A percentile compares a stretch with the other conserved stretches of the same genome.
These are phyloP conservation scores for Lentinus tigrinus DNA, from an alignment of 768 basidiomycete genomes.

Conservation along the genomic window DNA sequence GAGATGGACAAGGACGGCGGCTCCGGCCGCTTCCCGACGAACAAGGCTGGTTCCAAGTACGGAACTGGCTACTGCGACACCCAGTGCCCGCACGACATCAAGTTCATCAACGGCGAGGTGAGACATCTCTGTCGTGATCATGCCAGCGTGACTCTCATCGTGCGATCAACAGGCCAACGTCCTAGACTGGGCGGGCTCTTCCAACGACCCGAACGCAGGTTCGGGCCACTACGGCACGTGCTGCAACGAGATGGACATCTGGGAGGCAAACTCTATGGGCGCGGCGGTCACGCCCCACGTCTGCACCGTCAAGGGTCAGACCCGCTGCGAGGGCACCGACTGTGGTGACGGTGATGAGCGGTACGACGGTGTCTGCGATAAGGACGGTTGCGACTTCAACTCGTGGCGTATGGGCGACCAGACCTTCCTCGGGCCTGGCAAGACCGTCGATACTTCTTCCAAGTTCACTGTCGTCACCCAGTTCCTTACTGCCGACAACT, in stretches of 20 bases:
- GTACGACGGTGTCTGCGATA: constrained; percentile 47
- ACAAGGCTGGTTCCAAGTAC: constrained; percentile 59
- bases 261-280: constrained; percentile 32
- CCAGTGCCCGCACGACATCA: constrained; percentile 56
- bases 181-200: constrained; percentile 21
- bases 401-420: constrained; percentile 52
- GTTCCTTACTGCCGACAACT: constrained; percentile 47
- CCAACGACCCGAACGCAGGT: constrained; percentile 26
- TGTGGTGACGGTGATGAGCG: constrained; percentile 32
- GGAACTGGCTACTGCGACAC: constrained; percentile 66
- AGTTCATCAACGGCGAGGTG: constrained; percentile 57
- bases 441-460: constrained; percentile 47
- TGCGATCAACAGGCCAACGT: constrained; percentile 30
- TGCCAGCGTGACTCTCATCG: constrained; percentile 12
- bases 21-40: constrained; percentile 42
- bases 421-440: constrained; percentile 45
- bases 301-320: constrained; percentile 39
- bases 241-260: constrained; percentile 35
- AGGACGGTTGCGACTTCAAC: constrained; percentile 63
- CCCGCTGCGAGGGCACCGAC: constrained; percentile 43
- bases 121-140: constrained; percentile 23
- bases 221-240: constrained; percentile 28
- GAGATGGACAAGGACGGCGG: constrained; percentile 61
- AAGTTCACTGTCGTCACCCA: constrained; percentile 59
- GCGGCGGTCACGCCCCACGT: constrained; percentile 28